Conservation (phyloP, 129 eudicot species). For the Lactuca sativa region DNA sequence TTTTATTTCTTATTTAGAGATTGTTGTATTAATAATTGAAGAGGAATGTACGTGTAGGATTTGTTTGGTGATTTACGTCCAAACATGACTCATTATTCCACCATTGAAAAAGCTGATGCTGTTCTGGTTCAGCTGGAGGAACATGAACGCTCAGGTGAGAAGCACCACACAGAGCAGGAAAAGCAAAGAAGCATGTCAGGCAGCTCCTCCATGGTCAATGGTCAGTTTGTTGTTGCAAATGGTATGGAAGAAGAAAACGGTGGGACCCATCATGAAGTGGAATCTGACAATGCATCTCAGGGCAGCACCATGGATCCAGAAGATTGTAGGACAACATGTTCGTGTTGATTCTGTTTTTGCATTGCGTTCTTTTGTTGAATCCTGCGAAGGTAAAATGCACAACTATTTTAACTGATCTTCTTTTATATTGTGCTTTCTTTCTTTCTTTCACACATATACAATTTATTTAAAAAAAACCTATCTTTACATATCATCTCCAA, state of each 20-base stretch:
- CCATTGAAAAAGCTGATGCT: slow-evolving; percentile 74
- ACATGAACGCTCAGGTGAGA: slow-evolving; percentile 74
- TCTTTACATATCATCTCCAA: too few species aligned
- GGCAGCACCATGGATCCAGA: slow-evolving; percentile 68
- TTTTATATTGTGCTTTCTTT: too few species aligned
- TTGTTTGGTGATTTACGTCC: slow-evolving; percentile 88
- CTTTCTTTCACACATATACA: too few species aligned
- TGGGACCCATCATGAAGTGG: slow-evolving; percentile 58
- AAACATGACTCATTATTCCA: slow-evolving; percentile 77
- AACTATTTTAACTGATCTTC: too few species aligned
- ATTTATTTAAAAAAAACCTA: too few species aligned
- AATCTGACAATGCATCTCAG: slow-evolving; percentile 74
- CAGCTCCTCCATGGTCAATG: slow-evolving; percentile 42
- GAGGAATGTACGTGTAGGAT: slow-evolving; percentile 48
- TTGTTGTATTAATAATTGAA: slow-evolving; percentile 1
- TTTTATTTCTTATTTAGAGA: neutral
- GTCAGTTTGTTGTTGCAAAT: slow-evolving; percentile 44
- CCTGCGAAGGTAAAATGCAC: slow-evolving; percentile 61
- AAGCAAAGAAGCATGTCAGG: slow-evolving; percentile 43
- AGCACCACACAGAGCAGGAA: slow-evolving; percentile 48
- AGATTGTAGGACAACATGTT: slow-evolving; percentile 33
- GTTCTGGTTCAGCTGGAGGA: slow-evolving; percentile 80
- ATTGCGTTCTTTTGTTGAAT: slow-evolving; percentile 92
- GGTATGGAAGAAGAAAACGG: slow-evolving; percentile 74
- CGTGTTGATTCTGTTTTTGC: slow-evolving; percentile 98